A percentile compares a stretch with the other conserved stretches of the same genome.
Evolutionary conservation across 192 early-diverging fungal species (phyloP).

Genomic region (Chytriomyces hyalinus): DNA sequence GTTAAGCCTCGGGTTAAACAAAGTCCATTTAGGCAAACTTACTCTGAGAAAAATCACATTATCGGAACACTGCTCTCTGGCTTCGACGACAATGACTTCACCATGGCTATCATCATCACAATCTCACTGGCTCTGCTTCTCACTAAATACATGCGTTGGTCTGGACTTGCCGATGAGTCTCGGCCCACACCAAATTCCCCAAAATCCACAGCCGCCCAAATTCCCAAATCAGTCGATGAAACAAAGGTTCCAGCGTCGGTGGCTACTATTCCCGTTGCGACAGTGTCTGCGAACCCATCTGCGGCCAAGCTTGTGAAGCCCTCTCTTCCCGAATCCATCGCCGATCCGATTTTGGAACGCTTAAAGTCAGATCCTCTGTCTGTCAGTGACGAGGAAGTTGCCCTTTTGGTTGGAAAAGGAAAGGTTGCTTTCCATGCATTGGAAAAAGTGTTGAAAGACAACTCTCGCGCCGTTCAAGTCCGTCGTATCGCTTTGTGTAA

Average conservation of each 20-base stretch:
- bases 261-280: background rate
- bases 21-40: background rate
- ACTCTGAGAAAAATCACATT: slow-evolving; percentile 12
- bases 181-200: background rate
- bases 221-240: background rate
- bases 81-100: slow-evolving; percentile 24
- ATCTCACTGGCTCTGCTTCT: background rate
- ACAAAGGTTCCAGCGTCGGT: background rate
- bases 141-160: slow-evolving; percentile 23
- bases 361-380: slow-evolving; percentile 16
- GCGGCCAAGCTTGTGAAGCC: slow-evolving; percentile 13
- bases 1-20: no score
- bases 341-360: background rate
- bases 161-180: slow-evolving; percentile 13
- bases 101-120: slow-evolving; percentile 24
- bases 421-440: slow-evolving; percentile 84
- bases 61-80: slow-evolving; percentile 16
- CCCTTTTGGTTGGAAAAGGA: slow-evolving; percentile 70
- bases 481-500: slow-evolving; percentile 74
- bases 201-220: background rate
- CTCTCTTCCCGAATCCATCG: slow-evolving; percentile 3
- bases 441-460: slow-evolving; percentile 80
- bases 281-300: background rate
- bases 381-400: slow-evolving; percentile 78
- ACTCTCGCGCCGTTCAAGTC: slow-evolving; percentile 84